Conservation (phyloP, 257 asterid species). For the Cordia subcordata region DNA sequence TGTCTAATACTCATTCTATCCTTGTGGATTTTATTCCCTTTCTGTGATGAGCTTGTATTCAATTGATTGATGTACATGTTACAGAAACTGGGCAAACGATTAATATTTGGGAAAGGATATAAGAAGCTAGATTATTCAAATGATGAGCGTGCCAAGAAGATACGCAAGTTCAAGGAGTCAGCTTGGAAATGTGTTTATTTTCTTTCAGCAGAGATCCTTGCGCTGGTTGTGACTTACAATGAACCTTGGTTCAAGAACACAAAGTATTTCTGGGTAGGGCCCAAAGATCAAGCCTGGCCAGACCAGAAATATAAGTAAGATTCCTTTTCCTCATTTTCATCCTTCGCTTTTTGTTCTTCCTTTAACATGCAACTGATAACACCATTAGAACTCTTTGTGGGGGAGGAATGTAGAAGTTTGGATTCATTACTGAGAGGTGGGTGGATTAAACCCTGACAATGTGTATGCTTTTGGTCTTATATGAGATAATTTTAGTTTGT, state of each 20-base stretch:
- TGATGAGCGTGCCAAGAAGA: constrained; percentile 55
- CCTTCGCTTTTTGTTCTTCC: background rate
- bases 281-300: constrained; percentile 87
- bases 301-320: constrained; percentile 76
- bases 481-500: background rate
- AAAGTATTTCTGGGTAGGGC: constrained; percentile 82
- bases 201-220: constrained; percentile 85
- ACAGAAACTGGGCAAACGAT: constrained; percentile 66
- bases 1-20: background rate
- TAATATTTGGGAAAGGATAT: constrained; percentile 67
- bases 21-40: background rate
- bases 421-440: background rate
- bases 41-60: background rate
- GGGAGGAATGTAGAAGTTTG: too few relatives aligned
- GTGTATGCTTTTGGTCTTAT: background rate
- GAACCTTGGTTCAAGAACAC: constrained; percentile 92
- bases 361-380: too few relatives aligned
- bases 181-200: constrained; percentile 93
- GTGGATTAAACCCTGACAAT: background rate
- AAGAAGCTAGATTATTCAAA: constrained; percentile 41
- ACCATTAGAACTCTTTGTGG: too few relatives aligned
- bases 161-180: constrained; percentile 89
- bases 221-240: constrained; percentile 69
- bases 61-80: constrained; percentile 23
- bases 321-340: background rate